phyloP scores from a whole-genome alignment of 139 green algal genomes.

The Chara braunii region DNA sequence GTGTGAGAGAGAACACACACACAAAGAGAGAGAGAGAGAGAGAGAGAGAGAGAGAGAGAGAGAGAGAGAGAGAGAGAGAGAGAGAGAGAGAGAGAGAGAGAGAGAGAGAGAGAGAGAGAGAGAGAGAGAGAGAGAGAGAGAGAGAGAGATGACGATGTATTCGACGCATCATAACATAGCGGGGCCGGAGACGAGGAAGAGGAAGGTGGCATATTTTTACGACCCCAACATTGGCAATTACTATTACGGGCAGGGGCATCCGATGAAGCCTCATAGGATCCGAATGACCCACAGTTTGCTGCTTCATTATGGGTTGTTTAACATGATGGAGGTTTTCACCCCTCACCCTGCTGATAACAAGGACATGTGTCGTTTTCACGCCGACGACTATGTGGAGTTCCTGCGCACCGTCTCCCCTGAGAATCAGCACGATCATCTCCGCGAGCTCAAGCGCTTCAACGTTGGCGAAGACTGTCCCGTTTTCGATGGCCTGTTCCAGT shows the following conservation, averaged over 20 bases:
- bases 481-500: conserved; percentile 90
- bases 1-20: neutral
- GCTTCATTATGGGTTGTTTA: conserved; percentile 78
- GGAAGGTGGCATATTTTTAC: conserved; percentile 76
- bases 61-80: neutral
- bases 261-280: conserved; percentile 78
- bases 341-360: conserved; percentile 38
- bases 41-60: neutral
- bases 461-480: conserved; percentile 93
- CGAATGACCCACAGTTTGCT: conserved; percentile 86
- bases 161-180: conserved; percentile 5
- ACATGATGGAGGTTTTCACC: conserved; percentile 73
- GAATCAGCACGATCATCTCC: conserved; percentile 86
- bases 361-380: conserved; percentile 68
- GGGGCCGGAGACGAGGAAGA: conserved; percentile 31
- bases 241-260: conserved; percentile 78
- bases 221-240: conserved; percentile 85
- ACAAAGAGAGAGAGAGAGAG: neutral
- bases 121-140: neutral
- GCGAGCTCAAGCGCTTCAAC: conserved; percentile 92
- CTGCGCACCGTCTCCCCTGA: conserved; percentile 81
- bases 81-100: neutral
- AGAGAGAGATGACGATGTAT: neutral
- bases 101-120: neutral
- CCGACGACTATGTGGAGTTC: conserved; percentile 83